Evolutionary conservation across 495 filamentous ascomycete species (phyloP).

Genomic region (Cudoniella acicularis): DNA sequence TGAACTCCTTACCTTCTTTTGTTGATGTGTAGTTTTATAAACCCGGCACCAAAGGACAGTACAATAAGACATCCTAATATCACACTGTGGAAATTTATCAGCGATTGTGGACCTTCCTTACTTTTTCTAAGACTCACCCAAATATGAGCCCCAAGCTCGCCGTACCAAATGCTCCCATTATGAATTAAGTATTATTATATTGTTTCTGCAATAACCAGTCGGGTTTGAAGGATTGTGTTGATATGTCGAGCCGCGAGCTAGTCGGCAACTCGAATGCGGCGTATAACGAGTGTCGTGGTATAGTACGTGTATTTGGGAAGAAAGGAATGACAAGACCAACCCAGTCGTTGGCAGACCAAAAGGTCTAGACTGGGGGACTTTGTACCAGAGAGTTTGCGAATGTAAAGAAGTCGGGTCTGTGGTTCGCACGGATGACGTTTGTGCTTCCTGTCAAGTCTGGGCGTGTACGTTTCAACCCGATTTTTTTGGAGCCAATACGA

Average conservation of each 20-base stretch:
- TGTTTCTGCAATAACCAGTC: not conserved
- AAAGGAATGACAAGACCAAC: not conserved
- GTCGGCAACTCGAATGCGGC: not conserved
- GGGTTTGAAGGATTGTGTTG: not conserved
- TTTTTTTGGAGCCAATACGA: conserved; percentile 2
- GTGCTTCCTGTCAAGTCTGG: conserved; percentile 4
- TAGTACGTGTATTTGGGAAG: not conserved
- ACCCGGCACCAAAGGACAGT: conserved; percentile 26
- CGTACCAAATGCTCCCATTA: conserved; percentile 16
- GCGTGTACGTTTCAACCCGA: conserved; percentile 1
- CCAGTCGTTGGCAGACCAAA: not conserved
- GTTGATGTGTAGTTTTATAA: conserved; percentile 29
- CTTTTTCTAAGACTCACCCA: conserved; percentile 14
- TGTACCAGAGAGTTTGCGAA: not conserved
- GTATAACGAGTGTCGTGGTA: not conserved
- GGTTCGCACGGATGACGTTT: conserved; percentile 6
- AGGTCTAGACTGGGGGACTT: not conserved
- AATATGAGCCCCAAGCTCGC: conserved; percentile 5
- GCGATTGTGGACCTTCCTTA: not conserved
- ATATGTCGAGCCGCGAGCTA: conserved; percentile 7
- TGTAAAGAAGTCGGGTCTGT: not conserved
- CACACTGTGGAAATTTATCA: conserved; percentile 12
- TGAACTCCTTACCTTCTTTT: conserved; percentile 29
- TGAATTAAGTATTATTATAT: conserved; percentile 18
- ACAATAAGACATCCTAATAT: conserved; percentile 26